Base-by-base conservation (phyloP, 2,329 filamentous ascomycete genomes). In the Emericellopsis cladophorae region DNA sequence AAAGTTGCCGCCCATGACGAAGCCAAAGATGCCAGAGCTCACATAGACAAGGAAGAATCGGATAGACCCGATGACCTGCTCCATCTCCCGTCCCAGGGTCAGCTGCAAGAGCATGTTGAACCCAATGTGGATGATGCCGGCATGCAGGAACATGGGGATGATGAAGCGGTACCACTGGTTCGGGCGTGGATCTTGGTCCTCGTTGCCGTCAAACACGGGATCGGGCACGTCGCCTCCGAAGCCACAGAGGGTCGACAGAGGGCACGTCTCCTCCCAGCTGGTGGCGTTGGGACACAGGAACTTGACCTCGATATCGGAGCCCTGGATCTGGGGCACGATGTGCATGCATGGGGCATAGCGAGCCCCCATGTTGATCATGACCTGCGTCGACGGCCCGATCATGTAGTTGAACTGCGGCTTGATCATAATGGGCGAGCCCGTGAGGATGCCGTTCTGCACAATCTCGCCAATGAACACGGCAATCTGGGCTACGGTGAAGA, bases 91-190 rank as follows among this genome's bases (percentile, higher is more conserved):
- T 24, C 84, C 92, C 42, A 96, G 75, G 0, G 86, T 93, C 53
- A 95, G 63, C 59, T 98, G 92, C 18, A 95, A 72, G 7, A 96
- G 72, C 62, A 98, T 72, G 61, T 98, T 98, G 72, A 96, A 95
- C 14, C 79, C 85, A 44, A 98, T 95, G 56, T 98, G 92, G 46
- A 98, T 81, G 42, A 98, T 64, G 12, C 92, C 92, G 2, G 87
- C 88, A 54, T 98, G 92, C 52, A 98, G 68, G 65, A 98, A 98
- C 46, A 98, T 95, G 32, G 92, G 90, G 2, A 82, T 67, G 54
- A 98, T 95, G 66, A 98, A 96, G 45, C 92, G 84, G 63, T 76
- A 98, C 92, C 92, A 98, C 59, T 98, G 92, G 22, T 96, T 80
- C 1, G 92, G 92, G 45, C 76, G 71, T 2, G 81, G 70, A 9